phyloP scores from a whole-genome alignment of 176 grass and related monocot genomes.

The Triticum urartu region DNA sequence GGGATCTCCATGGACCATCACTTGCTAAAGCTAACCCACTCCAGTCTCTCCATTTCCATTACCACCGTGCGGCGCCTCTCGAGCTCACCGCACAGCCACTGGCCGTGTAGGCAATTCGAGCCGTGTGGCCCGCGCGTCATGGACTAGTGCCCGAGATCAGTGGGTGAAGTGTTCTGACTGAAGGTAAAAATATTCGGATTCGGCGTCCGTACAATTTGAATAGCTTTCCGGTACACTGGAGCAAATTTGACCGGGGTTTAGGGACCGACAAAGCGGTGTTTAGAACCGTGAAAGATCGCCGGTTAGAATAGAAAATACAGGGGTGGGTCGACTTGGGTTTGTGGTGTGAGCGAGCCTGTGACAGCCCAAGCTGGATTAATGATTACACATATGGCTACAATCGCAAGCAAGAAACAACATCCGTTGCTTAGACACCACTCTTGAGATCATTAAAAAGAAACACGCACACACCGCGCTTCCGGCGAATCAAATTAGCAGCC shows the following conservation, averaged over 20 bases:
- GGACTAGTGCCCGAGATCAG: not conserved
- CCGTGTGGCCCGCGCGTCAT: not conserved
- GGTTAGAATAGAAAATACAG: not conserved
- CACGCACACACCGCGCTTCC: not conserved
- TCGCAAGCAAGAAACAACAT: slow-evolving; percentile 36
- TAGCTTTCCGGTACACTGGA: not conserved
- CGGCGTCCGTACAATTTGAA: not conserved
- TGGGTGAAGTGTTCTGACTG: no score
- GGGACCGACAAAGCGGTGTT: slow-evolving; percentile 56
- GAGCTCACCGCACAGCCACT: not conserved
- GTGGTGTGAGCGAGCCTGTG: not conserved
- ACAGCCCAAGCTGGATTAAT: slow-evolving; percentile 25
- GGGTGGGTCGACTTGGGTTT: not conserved
- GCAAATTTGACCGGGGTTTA: slow-evolving; percentile 46
- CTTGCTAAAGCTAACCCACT: not conserved
- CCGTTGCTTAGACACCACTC: slow-evolving; percentile 47
- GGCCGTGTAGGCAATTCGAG: not conserved
- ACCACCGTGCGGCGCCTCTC: not conserved
- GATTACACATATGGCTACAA: slow-evolving; percentile 8
- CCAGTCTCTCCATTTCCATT: not conserved
- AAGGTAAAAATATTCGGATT: not conserved
- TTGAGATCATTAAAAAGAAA: not conserved
- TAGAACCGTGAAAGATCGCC: slow-evolving; percentile 32
- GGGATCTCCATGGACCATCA: slow-evolving; percentile 39
- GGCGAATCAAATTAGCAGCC: slow-evolving; percentile 1